Conservation (phyloP, 257 asterid genomes). For the Cinchona pubescens region DNA sequence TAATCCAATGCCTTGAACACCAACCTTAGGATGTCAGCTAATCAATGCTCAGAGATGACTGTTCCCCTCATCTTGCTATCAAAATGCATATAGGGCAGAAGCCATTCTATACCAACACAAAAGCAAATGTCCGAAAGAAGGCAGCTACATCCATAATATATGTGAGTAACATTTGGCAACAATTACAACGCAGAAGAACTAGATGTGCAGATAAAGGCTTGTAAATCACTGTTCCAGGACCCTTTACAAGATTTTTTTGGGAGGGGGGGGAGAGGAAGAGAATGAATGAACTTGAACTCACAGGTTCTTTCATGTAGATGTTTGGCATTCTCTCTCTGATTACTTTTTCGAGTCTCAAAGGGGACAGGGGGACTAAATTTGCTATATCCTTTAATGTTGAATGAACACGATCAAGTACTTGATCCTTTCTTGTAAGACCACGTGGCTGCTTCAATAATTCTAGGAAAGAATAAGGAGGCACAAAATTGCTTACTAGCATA, state of each 20-base stretch:
- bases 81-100: neutral
- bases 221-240: neutral
- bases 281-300: slow-evolving; percentile 31
- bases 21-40: neutral
- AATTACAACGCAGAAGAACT: neutral
- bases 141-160: neutral
- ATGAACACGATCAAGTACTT: slow-evolving; percentile 80
- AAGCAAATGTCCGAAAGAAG: neutral
- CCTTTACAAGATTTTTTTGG: neutral
- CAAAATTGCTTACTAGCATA: slow-evolving; percentile 74
- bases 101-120: neutral
- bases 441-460: slow-evolving; percentile 52
- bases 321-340: slow-evolving; percentile 63
- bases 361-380: slow-evolving; percentile 70
- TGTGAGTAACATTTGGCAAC: neutral
- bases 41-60: neutral
- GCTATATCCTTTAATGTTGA: slow-evolving; percentile 60
- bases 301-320: slow-evolving; percentile 46
- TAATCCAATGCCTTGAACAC: neutral
- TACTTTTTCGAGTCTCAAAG: slow-evolving; percentile 65
- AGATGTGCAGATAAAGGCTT: neutral
- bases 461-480: slow-evolving; percentile 54
- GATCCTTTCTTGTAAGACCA: slow-evolving; percentile 60
- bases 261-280: neutral
- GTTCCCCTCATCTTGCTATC: no score